Percentiles rank a stretch among this genome's conserved stretches.
Evolutionary conservation across 1,284 basidiomycete genomes (phyloP).

Genomic region (Austropuccinia psidii): DNA sequence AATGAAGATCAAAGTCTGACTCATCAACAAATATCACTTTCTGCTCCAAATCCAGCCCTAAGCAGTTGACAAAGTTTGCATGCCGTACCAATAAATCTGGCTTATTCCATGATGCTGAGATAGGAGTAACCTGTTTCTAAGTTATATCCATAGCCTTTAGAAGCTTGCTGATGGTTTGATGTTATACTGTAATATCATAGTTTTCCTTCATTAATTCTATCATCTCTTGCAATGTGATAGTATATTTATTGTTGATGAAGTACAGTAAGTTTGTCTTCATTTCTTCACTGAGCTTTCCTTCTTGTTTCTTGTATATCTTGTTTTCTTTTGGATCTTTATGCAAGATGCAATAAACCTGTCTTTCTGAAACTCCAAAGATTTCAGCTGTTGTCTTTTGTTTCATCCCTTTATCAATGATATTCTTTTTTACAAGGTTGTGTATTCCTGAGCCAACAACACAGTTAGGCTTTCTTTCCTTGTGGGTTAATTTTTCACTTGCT

Average conservation of each 20-base stretch:
- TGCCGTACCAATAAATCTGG: neutral
- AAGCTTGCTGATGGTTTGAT: slow-evolving; percentile 8
- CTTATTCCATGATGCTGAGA: neutral
- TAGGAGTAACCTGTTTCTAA: neutral
- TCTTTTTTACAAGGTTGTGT: too few species aligned
- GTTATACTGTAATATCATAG: neutral
- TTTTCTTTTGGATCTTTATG: too few species aligned
- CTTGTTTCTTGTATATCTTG: neutral
- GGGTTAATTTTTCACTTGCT: too few species aligned
- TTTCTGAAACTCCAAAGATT: too few species aligned
- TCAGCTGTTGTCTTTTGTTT: too few species aligned
- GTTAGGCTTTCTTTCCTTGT: too few species aligned
- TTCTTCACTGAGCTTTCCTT: neutral
- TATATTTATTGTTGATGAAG: neutral
- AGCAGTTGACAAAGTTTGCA: neutral
- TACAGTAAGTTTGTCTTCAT: neutral
- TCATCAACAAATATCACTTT: neutral
- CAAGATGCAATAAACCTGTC: too few species aligned
- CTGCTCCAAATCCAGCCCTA: neutral
- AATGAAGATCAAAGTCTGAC: slow-evolving; percentile 1
- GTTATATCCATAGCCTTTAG: neutral
- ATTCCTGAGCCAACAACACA: too few species aligned
- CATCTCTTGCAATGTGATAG: neutral
- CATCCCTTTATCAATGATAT: too few species aligned
- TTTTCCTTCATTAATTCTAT: neutral